A percentile compares a stretch with the other conserved stretches of the same genome.
Conservation (phyloP, 805 yeast genomes). For the Ogataea minuta region DNA sequence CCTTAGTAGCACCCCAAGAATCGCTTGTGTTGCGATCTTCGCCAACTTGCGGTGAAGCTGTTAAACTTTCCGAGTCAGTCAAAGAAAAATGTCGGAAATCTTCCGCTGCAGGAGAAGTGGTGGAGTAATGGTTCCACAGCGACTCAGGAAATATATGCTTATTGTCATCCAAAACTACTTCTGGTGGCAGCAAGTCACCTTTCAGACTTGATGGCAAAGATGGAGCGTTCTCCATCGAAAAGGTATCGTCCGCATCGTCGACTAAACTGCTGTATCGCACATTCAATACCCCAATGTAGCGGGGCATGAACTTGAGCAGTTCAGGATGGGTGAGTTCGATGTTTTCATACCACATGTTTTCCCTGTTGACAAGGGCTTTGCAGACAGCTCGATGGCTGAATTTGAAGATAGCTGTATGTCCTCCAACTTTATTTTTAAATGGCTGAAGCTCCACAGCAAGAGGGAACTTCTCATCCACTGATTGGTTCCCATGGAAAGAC, state of each 20-base stretch:
- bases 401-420: slow-evolving; percentile 94
- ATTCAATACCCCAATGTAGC: slow-evolving; percentile 89
- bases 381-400: slow-evolving; percentile 92
- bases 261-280: slow-evolving; percentile 64
- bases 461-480: slow-evolving; percentile 43
- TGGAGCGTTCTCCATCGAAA: slow-evolving; percentile 1
- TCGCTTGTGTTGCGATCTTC: slow-evolving; percentile 16
- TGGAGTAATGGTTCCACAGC: slow-evolving; percentile 58
- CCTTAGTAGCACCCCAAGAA: slow-evolving; percentile 57
- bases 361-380: slow-evolving; percentile 86
- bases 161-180: slow-evolving; percentile 89
- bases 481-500: not conserved
- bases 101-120: slow-evolving; percentile 12
- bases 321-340: slow-evolving; percentile 78
- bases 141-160: slow-evolving; percentile 88
- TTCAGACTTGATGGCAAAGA: slow-evolving; percentile 2
- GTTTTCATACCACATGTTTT: slow-evolving; percentile 87
- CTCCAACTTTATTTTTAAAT: slow-evolving; percentile 93
- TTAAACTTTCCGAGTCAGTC: slow-evolving; percentile 11
- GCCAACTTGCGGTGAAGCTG: slow-evolving; percentile 18
- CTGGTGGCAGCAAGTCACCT: slow-evolving; percentile 47
- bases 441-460: slow-evolving; percentile 88
- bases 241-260: slow-evolving; percentile 25
- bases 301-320: slow-evolving; percentile 83
- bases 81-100: not conserved